These are phyloP conservation scores for Thelephora aurantiotincta DNA, from an alignment of 768 basidiomycete genomes.

Conservation along the genomic window DNA sequence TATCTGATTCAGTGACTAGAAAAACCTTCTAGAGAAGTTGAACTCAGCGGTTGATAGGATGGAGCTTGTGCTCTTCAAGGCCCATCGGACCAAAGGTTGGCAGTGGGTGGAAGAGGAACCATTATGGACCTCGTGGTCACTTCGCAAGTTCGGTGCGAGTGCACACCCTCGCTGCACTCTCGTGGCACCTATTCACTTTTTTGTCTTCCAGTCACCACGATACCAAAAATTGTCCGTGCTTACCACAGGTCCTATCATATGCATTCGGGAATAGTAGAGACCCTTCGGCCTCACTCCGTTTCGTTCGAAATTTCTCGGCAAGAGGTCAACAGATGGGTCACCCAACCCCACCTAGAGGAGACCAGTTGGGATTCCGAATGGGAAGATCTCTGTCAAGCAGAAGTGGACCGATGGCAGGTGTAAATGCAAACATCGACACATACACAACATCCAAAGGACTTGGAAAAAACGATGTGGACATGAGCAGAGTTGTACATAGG, in stretches of 20 bases:
- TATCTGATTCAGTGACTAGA: constrained; percentile 22
- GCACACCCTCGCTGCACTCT: background rate
- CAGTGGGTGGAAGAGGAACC: constrained; percentile 59
- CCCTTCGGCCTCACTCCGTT: constrained; percentile 46
- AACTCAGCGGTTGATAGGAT: constrained; percentile 45
- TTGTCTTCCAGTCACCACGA: constrained; percentile 30
- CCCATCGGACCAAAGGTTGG: constrained; percentile 57
- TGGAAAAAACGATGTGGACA: constrained; percentile 3
- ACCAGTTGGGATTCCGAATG: constrained; percentile 56
- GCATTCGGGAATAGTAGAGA: constrained; percentile 40
- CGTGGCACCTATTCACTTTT: constrained; percentile 2
- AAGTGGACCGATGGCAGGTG: constrained; percentile 58
- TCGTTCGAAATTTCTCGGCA: constrained; percentile 59
- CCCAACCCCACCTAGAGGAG: constrained; percentile 54
- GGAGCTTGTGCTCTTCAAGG: constrained; percentile 52
- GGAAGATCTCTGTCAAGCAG: constrained; percentile 69
- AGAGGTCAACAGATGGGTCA: constrained; percentile 50
- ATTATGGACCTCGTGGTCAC: constrained; percentile 71
- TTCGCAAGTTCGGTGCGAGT: constrained; percentile 59
- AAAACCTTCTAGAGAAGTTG: constrained; percentile 60
- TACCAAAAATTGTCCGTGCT: constrained; percentile 40
- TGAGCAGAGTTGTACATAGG: constrained; percentile 10
- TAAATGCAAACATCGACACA: constrained; percentile 5
- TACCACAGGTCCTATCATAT: constrained; percentile 54
- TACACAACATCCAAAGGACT: constrained; percentile 1